A percentile compares a stretch with the other conserved stretches of the same genome.
Evolutionary conservation across 139 green algal species (phyloP).

Genomic region (Zygnema cylindricum): DNA sequence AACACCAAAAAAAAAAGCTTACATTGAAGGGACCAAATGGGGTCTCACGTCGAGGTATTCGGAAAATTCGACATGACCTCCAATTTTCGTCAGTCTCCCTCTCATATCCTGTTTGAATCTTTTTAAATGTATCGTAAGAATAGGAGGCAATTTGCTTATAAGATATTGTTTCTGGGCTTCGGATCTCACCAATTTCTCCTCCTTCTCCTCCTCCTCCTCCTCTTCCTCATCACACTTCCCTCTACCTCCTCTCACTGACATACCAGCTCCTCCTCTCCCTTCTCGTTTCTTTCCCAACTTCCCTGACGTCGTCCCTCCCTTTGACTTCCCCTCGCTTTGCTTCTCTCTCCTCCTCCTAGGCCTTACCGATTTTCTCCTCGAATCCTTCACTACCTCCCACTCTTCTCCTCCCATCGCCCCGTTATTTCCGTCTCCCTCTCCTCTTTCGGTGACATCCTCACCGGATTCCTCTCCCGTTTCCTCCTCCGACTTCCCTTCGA

Average conservation of each 20-base stretch:
- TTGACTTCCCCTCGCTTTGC: neutral
- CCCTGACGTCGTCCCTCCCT: neutral
- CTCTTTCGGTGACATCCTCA: no score
- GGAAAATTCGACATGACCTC: conserved; percentile 63
- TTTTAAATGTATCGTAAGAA: conserved; percentile 62
- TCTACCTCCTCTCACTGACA: neutral
- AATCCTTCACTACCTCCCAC: neutral
- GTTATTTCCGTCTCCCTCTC: neutral
- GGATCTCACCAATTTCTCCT: conserved; percentile 25
- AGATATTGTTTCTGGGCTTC: conserved; percentile 40
- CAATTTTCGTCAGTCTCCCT: conserved; percentile 71
- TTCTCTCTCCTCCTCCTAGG: neutral
- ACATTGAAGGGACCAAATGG: conserved; percentile 34
- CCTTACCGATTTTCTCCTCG: neutral
- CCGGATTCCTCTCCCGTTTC: no score
- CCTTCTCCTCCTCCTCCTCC: conserved; percentile 51
- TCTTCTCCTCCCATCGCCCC: neutral
- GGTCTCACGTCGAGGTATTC: conserved; percentile 59
- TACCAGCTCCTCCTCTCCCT: neutral
- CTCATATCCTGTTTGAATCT: conserved; percentile 64
- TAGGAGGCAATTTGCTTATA: conserved; percentile 22
- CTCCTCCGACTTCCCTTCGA: neutral
- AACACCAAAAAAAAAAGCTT: neutral
- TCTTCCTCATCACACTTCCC: conserved; percentile 27
- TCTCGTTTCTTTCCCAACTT: neutral